Evolutionary conservation across 1,284 basidiomycete species (phyloP), one percentile per base, ranked within the genome.

Genomic region (Ceratorhiza oryzae-sativae): DNA sequence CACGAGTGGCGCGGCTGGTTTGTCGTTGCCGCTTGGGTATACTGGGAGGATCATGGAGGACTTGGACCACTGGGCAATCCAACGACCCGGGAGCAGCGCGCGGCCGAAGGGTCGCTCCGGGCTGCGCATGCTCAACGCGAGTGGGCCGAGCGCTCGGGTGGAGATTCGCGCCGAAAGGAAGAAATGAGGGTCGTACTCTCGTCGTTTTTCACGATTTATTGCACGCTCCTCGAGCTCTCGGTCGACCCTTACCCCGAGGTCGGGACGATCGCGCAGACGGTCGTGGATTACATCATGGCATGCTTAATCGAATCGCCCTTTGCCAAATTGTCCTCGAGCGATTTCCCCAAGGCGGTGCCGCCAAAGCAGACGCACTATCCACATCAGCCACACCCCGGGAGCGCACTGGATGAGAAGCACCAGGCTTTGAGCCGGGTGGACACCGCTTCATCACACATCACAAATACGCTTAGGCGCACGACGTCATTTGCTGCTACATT

Each of bases 1-100:
- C 92, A 94, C 79, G 95, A 98, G 80, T 98, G 96, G 93, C 85
- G 94, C 73, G 96, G 97, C 10, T 95, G 95, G 83, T 95, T 98
- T 77, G 93, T 97, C 58, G 89, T 96, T 39, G 97, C 96, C 71
- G 95, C 97, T 0, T 98, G 97, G 94, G 82, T 94, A 30, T 95
- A 96, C 82, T 94, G 93, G 89, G 92, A 97, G 79, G 92, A 95
- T 79, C 89, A 92, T 75, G 82, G 60, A 20, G 72, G 60, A 27
- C 59, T 73, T 10, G 46, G 56, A 8, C 58, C 59, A 15, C 71
- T 72, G 27, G 72, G 72, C 3, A 72, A 59, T 36, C 63, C 71
- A 3, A 56, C 73, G 71, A 39, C 49, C 51, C 15, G 77, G 0
- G 78, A 78, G 8, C 65, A 77, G 25, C 76, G 76, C 2, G 73